Evolutionary conservation across 352 stramenopile species (phyloP).

Genomic region (Pythium pectinolyticum): DNA sequence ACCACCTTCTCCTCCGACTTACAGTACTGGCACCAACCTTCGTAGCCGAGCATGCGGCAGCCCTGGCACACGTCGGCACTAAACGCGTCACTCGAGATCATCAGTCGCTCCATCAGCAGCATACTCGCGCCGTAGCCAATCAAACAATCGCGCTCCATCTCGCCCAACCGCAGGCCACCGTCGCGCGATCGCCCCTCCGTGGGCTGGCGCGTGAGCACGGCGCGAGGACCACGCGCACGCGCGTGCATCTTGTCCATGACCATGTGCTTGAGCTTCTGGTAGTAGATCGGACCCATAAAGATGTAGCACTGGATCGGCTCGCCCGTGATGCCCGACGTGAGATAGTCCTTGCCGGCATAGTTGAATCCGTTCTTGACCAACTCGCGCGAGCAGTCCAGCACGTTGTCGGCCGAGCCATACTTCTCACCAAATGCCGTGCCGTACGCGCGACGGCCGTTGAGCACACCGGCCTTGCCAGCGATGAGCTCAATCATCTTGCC

Average conservation of each 20-base stretch:
- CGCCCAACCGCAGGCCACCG: slow-evolving; percentile 97
- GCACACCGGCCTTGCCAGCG: slow-evolving; percentile 96
- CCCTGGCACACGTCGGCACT: slow-evolving; percentile 97
- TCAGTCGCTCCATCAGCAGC: slow-evolving; percentile 99
- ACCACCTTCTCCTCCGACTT: slow-evolving; percentile 97
- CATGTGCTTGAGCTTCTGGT: slow-evolving; percentile 99
- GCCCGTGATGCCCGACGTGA: slow-evolving; percentile 94
- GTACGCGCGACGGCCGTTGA: slow-evolving; percentile 96
- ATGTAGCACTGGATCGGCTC: slow-evolving; percentile 99
- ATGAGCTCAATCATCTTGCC: slow-evolving; percentile 99
- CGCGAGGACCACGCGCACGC: slow-evolving; percentile 92
- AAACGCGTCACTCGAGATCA: slow-evolving; percentile 99
- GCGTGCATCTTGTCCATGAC: slow-evolving; percentile 99
- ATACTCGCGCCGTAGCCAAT: slow-evolving; percentile 99
- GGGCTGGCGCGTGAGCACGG: slow-evolving; percentile 97
- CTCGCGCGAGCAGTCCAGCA: slow-evolving; percentile 88
- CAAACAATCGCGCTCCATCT: slow-evolving; percentile 99
- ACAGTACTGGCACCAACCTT: slow-evolving; percentile 99
- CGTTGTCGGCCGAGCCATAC: slow-evolving; percentile 95
- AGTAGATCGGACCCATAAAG: slow-evolving; percentile 99
- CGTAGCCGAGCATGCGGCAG: slow-evolving; percentile 97
- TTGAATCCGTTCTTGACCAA: slow-evolving; percentile 98
- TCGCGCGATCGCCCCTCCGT: slow-evolving; percentile 98
- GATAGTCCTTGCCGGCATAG: slow-evolving; percentile 98
- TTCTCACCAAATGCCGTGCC: slow-evolving; percentile 99